These are phyloP conservation scores for Amanita pseudoporphyria DNA, from an alignment of 768 basidiomycete species.

Conservation along the genomic window DNA sequence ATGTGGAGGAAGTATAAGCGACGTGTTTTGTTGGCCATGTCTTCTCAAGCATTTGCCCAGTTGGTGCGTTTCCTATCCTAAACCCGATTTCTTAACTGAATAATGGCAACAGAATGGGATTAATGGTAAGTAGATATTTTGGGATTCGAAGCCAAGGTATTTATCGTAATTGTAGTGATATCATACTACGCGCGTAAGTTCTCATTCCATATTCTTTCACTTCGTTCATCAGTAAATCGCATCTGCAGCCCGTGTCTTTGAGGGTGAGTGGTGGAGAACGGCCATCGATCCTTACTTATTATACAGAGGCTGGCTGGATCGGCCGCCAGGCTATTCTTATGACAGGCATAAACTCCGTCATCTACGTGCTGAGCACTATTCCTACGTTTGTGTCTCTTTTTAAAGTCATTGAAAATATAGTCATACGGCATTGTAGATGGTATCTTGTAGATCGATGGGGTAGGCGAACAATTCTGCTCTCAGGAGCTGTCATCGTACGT, in stretches of 20 bases:
- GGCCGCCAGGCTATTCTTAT: constrained; percentile 90
- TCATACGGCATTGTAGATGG: constrained; percentile 48
- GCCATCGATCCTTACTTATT: constrained; percentile 9
- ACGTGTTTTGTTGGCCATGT: constrained; percentile 88
- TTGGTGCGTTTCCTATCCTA: constrained; percentile 43
- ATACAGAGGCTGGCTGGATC: constrained; percentile 85
- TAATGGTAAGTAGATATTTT: constrained; percentile 49
- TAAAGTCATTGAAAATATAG: constrained; percentile 6
- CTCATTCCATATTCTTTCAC: neutral
- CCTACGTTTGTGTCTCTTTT: constrained; percentile 61
- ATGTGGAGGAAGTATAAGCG: constrained; percentile 89
- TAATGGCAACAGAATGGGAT: constrained; percentile 74
- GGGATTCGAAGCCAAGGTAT: constrained; percentile 6
- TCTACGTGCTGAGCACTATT: constrained; percentile 71
- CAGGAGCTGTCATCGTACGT: constrained; percentile 72
- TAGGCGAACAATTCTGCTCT: constrained; percentile 75
- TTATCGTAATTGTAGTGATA: constrained; percentile 48
- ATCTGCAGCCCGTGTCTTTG: constrained; percentile 72
- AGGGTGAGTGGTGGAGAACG: constrained; percentile 40
- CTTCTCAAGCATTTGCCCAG: constrained; percentile 92
- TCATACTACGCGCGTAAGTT: constrained; percentile 87
- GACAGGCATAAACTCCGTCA: constrained; percentile 88
- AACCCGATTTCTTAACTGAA: too few species aligned
- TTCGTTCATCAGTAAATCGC: neutral
- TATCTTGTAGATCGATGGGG: constrained; percentile 91